phyloP scores from a whole-genome alignment of 805 yeast species.

The Saccharomycopsis sp. region DNA sequence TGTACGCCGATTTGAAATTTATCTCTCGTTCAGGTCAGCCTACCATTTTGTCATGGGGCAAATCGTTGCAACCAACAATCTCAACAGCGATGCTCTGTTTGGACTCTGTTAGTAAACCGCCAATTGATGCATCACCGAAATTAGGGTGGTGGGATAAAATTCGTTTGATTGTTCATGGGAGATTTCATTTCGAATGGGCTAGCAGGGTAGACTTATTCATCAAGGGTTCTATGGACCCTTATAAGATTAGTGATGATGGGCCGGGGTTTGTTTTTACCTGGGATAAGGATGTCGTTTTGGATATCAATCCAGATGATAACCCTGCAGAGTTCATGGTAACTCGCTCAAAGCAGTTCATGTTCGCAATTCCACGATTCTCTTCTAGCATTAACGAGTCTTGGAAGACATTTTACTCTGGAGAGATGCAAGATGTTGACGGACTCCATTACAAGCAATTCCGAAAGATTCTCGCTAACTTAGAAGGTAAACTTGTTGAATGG shows the following conservation, averaged over 20 bases:
- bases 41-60: constrained; percentile 54
- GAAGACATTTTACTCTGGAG: neutral
- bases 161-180: constrained; percentile 47
- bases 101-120: constrained; percentile 62
- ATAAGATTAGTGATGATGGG: constrained; percentile 44
- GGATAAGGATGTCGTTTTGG: constrained; percentile 44
- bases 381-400: constrained; percentile 1
- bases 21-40: constrained; percentile 37
- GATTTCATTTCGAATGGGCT: constrained; percentile 37
- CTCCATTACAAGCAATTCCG: no score
- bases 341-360: constrained; percentile 46
- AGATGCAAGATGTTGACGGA: constrained; percentile 1
- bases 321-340: constrained; percentile 44
- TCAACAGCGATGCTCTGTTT: constrained; percentile 54
- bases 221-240: constrained; percentile 53
- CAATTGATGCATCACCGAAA: constrained; percentile 53
- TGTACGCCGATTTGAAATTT: constrained; percentile 41
- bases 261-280: constrained; percentile 61
- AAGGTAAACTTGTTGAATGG: constrained; percentile 73
- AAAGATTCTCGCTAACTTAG: constrained; percentile 51
- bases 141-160: constrained; percentile 70
- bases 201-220: constrained; percentile 47
- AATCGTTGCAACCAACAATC: constrained; percentile 51
- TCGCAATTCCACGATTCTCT: constrained; percentile 44
- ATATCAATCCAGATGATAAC: constrained; percentile 41